These are phyloP conservation scores for Ambrosia trifida DNA, from an alignment of 129 eudicot genomes.

Conservation along the genomic window DNA sequence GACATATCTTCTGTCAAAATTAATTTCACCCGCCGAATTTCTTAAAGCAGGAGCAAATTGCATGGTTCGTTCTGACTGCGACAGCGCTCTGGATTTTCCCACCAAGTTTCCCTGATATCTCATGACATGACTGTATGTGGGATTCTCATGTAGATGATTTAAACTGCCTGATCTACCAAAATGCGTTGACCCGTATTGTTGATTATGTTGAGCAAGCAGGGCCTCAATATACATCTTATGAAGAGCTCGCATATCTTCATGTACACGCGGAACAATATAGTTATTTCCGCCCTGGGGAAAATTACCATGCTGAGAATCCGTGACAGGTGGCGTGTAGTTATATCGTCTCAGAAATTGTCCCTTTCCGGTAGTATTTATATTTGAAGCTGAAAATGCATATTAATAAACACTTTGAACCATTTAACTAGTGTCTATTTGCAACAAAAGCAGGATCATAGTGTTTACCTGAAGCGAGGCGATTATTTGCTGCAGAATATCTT, in stretches of 20 bases:
- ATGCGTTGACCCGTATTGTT: slow-evolving; percentile 42
- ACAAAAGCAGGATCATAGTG: neutral
- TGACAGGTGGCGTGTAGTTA: slow-evolving; percentile 37
- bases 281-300: slow-evolving; percentile 36
- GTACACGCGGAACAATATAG: slow-evolving; percentile 31
- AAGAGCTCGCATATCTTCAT: slow-evolving; percentile 52
- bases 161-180: slow-evolving; percentile 45
- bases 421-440: neutral
- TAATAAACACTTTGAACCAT: neutral
- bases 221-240: slow-evolving; percentile 63
- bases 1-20: slow-evolving; percentile 45
- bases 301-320: slow-evolving; percentile 32
- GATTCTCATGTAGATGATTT: slow-evolving; percentile 45
- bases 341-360: slow-evolving; percentile 40
- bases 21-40: slow-evolving; percentile 44
- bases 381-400: slow-evolving; percentile 41
- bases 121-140: slow-evolving; percentile 29
- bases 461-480: slow-evolving; percentile 43
- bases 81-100: slow-evolving; percentile 36
- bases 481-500: slow-evolving; percentile 39
- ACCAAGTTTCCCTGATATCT: slow-evolving; percentile 46
- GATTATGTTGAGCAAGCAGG: slow-evolving; percentile 58
- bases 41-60: slow-evolving; percentile 39
- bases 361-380: slow-evolving; percentile 33
- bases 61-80: slow-evolving; percentile 45